Conservation (phyloP, 805 yeast species). For the Zygoascus ofunaensis region DNA sequence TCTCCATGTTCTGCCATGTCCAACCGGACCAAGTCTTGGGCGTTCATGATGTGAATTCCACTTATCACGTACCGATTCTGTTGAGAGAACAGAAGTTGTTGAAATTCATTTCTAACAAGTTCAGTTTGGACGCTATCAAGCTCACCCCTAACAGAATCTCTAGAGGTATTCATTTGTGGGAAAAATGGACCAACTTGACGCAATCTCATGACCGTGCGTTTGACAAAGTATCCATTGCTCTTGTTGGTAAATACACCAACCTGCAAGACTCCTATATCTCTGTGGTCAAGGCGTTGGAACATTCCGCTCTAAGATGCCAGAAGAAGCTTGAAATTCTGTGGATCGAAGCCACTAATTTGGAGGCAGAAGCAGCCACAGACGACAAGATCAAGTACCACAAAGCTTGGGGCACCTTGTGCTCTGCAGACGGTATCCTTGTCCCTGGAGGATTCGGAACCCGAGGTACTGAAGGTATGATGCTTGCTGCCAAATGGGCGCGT, state of each 20-base stretch:
- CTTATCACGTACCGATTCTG: slow-evolving; percentile 93
- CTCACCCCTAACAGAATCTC: slow-evolving; percentile 42
- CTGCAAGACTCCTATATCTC: slow-evolving; percentile 91
- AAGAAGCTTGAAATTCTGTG: slow-evolving; percentile 81
- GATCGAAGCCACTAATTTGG: slow-evolving; percentile 93
- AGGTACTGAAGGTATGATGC: slow-evolving; percentile 97
- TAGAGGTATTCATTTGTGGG: slow-evolving; percentile 63
- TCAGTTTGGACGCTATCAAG: slow-evolving; percentile 44
- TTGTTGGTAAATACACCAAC: slow-evolving; percentile 95
- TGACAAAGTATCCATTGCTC: slow-evolving; percentile 85
- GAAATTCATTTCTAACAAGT: slow-evolving; percentile 59
- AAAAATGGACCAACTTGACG: slow-evolving; percentile 75
- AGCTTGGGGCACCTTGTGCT: slow-evolving; percentile 90
- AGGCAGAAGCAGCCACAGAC: slow-evolving; percentile 52
- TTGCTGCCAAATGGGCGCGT: slow-evolving; percentile 98
- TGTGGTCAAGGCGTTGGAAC: slow-evolving; percentile 90
- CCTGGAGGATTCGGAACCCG: slow-evolving; percentile 98
- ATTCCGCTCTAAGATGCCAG: slow-evolving; percentile 82
- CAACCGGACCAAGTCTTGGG: slow-evolving; percentile 97
- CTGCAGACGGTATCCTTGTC: slow-evolving; percentile 92
- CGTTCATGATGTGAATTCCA: slow-evolving; percentile 92
- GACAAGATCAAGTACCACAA: slow-evolving; percentile 77
- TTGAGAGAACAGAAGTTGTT: slow-evolving; percentile 80
- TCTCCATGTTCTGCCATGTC: slow-evolving; percentile 98
- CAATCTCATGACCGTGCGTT: slow-evolving; percentile 69